Conservation (phyloP, 169 alveolate genomes). For the Condylostoma magnum region DNA sequence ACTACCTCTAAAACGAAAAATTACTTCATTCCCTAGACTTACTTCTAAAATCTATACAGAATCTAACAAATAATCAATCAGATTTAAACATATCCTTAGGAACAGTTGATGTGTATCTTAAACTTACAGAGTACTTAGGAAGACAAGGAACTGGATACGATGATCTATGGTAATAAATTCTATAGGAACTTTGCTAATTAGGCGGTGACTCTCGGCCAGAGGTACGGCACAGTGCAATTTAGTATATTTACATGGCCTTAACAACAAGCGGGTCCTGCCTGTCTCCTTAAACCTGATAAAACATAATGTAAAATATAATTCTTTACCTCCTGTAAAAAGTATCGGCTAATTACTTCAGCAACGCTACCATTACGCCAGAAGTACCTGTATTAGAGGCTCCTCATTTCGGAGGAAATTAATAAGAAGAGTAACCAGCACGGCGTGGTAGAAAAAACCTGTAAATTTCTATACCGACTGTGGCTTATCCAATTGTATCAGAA, state of each 20-base stretch:
- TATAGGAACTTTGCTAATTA: conserved; percentile 5
- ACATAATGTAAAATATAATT: conserved; percentile 14
- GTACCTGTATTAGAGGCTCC: conserved; percentile 18
- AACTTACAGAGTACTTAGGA: conserved; percentile 28
- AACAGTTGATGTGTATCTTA: conserved; percentile 29
- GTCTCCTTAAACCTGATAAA: not conserved
- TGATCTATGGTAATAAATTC: conserved; percentile 1
- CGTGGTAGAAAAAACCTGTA: conserved; percentile 18
- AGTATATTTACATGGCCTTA: conserved; percentile 15
- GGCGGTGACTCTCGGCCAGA: conserved; percentile 21
- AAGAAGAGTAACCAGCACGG: not conserved
- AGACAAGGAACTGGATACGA: conserved; percentile 15
- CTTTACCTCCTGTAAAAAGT: not conserved
- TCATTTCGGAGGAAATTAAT: not conserved
- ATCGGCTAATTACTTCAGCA: conserved; percentile 1
- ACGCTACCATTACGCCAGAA: conserved; percentile 32
- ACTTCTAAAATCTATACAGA: conserved; percentile 1
- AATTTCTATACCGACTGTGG: conserved; percentile 19
- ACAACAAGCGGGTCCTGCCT: conserved; percentile 14
- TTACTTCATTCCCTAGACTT: not conserved
- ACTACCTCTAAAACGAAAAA: conserved; percentile 8
- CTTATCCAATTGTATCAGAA: conserved; percentile 24
- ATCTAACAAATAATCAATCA: not conserved
- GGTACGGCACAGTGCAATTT: conserved; percentile 22
- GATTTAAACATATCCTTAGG: conserved; percentile 3